phyloP scores from a whole-genome alignment of 148 eudicot species.

The Fallopia convolvulus region DNA sequence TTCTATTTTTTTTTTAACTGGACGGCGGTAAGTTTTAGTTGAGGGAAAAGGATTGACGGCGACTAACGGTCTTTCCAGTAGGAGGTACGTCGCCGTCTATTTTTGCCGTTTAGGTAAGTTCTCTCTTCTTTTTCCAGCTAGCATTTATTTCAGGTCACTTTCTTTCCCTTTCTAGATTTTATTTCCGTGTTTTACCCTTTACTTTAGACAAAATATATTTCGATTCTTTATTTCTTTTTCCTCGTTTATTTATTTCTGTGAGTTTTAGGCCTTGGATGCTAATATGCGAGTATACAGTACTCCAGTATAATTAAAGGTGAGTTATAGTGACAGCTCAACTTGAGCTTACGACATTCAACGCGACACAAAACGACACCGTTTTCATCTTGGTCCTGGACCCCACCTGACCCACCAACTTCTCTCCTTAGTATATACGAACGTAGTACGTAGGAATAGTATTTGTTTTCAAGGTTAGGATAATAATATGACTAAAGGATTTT shows the following conservation, averaged over 20 bases:
- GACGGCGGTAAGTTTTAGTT: background rate
- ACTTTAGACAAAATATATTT: background rate
- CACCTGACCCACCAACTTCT: background rate
- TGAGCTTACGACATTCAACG: background rate
- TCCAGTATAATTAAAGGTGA: background rate
- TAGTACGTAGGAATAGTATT: too few relatives aligned
- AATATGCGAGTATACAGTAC: background rate
- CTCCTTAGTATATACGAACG: background rate
- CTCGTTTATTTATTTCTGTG: background rate
- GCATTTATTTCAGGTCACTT: slow-evolving; percentile 5
- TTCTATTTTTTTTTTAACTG: background rate
- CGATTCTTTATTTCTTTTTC: background rate
- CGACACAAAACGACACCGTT: slow-evolving; percentile 2
- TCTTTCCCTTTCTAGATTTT: background rate
- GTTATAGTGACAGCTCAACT: background rate
- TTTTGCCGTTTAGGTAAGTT: slow-evolving; percentile 3
- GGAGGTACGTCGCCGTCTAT: slow-evolving; percentile 9
- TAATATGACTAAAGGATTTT: too few relatives aligned
- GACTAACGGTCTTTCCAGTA: background rate
- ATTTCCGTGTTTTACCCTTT: background rate
- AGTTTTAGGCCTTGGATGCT: background rate
- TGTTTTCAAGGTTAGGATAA: background rate
- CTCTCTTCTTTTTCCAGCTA: background rate
- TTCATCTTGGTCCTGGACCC: background rate
- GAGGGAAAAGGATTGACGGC: slow-evolving; percentile 5